Evolutionary conservation across 176 grass and related monocot species (phyloP), one percentile per base, ranked within the genome.

Genomic region (Carex littledalei): DNA sequence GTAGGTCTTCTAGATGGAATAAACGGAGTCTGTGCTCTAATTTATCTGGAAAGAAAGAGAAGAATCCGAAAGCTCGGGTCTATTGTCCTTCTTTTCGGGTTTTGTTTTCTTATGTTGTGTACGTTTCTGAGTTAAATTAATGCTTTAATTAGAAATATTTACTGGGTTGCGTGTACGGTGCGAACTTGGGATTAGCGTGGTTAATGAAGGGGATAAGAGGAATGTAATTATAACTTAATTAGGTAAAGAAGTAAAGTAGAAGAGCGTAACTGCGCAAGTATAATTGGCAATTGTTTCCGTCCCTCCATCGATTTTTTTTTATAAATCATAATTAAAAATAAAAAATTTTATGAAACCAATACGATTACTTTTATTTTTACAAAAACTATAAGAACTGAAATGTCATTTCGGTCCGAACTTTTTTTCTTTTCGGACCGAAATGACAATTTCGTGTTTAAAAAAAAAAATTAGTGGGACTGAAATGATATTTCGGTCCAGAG

Each of bases 51-150:
- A 83, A 15, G n/a, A 69, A 83, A 83, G 43, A 17, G 26, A 35
- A 83, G 81, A 83, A 83, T 83, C 63, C 15, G 79, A 81, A 81
- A 81, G 16, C 57, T 61, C 22, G 81, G 81, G 63, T 83, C 59
- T 66, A 52, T 22, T 83, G 62, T 83, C 81, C 53, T 68, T 52
- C 43, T 53, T 83, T 83, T 15, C 29, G 39, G 32, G 58, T 81
- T 81, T 81, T 81, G 79, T 81, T 81, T 64, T 81, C 57, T 81
- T 77, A 29, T 55, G 73, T 55, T 15, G 45, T 54, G n/a, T 76
- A 26, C n/a, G 71, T 17, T 77, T 77, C 73, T 55, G 13, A 12
- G 21, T 31, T 56, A 56, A 55, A 29, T 18, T 76, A 76, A 78
- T 56, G 24, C 12, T 20, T n/a, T 14, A 78, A 78, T 56, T 78